These are phyloP conservation scores for Aspergillus aculeatus DNA, from an alignment of 2,329 filamentous ascomycete genomes.

Conservation along the genomic window DNA sequence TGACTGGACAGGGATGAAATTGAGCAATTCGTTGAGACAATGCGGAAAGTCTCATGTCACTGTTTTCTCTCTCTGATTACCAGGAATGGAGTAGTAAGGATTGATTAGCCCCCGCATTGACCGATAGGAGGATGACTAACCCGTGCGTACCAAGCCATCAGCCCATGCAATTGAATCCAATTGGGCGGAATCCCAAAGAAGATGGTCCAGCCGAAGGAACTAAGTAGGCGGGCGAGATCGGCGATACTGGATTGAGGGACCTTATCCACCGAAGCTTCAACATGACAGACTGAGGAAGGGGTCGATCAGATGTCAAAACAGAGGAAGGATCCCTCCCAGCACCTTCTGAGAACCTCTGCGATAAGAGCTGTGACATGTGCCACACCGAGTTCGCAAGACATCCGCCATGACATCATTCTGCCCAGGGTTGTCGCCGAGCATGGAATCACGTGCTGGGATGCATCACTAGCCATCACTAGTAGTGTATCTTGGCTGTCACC, in stretches of 20 bases:
- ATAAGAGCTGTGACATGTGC: too few species aligned
- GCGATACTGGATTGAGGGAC: not conserved
- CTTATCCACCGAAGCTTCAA: not conserved
- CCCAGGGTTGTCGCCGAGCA: not conserved
- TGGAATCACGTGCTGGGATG: not conserved
- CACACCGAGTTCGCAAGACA: not conserved
- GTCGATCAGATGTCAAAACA: not conserved
- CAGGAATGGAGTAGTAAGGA: not conserved
- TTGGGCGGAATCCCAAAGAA: not conserved
- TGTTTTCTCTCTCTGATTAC: not conserved
- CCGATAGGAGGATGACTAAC: not conserved
- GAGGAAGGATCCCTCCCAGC: not conserved
- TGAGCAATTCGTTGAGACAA: not conserved
- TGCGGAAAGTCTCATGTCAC: not conserved
- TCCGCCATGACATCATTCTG: not conserved
- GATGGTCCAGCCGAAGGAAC: conserved; percentile 3
- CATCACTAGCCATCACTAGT: not conserved
- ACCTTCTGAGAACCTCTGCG: too few species aligned
- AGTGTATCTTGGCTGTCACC: not conserved
- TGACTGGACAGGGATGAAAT: not conserved
- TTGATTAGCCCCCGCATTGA: not conserved
- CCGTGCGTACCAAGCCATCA: not conserved
- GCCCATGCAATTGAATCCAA: not conserved
- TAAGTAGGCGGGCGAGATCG: not conserved
- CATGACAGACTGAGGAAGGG: not conserved